Percentiles rank a stretch among this genome's conserved stretches.
phyloP scores from a whole-genome alignment of 306 rosid species.

The Trichosanthes truncata region DNA sequence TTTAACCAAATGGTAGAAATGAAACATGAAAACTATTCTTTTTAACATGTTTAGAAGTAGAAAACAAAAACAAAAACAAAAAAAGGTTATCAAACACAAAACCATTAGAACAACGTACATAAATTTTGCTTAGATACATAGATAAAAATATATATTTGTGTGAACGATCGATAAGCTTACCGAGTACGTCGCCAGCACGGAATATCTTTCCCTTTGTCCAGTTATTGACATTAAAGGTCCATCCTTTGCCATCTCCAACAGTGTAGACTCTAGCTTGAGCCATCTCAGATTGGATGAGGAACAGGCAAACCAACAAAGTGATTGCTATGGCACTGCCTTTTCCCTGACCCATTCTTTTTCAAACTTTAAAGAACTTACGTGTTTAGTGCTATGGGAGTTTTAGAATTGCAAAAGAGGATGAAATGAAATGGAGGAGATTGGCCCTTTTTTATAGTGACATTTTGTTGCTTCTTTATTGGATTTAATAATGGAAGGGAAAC shows the following conservation, averaged over 20 bases:
- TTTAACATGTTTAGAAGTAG: not conserved
- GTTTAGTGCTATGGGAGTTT: not conserved
- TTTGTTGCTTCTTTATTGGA: not conserved
- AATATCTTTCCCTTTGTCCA: slow-evolving; percentile 7
- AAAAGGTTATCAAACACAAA: not conserved
- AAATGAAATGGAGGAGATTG: not conserved
- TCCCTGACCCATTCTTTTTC: slow-evolving; percentile 2
- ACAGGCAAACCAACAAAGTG: not conserved
- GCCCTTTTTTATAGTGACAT: not conserved
- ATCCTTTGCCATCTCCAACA: slow-evolving; percentile 4
- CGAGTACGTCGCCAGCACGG: not conserved
- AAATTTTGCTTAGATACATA: not conserved
- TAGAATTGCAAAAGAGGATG: not conserved
- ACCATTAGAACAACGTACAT: not conserved
- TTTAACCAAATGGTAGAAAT: too few relatives aligned
- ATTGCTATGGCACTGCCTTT: not conserved
- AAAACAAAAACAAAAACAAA: not conserved
- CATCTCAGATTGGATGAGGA: not conserved
- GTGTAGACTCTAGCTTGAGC: not conserved
- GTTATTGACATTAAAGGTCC: not conserved
- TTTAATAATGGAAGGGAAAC: not conserved
- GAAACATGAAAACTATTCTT: not conserved
- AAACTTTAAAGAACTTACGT: not conserved
- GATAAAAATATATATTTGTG: not conserved
- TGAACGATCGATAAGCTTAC: not conserved